Conservation (phyloP, 192 early-diverging fungal species). For the Podila verticillata region DNA sequence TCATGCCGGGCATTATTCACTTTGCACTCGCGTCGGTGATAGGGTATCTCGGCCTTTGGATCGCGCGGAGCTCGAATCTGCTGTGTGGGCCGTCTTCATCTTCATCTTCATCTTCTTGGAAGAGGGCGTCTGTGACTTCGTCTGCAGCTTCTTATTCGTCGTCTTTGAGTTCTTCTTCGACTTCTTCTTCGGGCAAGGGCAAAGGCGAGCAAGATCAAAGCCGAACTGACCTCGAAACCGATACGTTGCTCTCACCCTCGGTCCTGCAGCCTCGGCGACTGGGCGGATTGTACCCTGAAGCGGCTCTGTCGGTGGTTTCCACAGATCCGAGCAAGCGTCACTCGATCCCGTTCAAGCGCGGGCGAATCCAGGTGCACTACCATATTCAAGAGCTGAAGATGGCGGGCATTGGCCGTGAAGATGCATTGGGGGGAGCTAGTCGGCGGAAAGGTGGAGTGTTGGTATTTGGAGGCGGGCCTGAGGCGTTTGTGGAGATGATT, state of each 20-base stretch:
- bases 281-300: neutral
- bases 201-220: neutral
- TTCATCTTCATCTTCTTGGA: neutral
- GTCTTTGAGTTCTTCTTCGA: neutral
- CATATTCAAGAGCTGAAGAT: constrained; percentile 42
- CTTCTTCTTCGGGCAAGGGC: neutral
- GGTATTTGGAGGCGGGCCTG: constrained; percentile 48
- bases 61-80: constrained; percentile 16
- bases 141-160: neutral
- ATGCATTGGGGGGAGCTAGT: neutral
- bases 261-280: no score
- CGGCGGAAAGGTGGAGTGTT: constrained; percentile 9
- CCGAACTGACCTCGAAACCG: neutral
- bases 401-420: constrained; percentile 14
- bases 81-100: neutral
- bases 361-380: constrained; percentile 40
- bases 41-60: constrained; percentile 30
- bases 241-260: neutral
- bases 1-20: constrained; percentile 31
- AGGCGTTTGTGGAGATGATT: constrained; percentile 48
- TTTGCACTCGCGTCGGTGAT: constrained; percentile 1
- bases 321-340: neutral
- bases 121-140: neutral
- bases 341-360: constrained; percentile 25
- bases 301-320: neutral